Percentiles rank a stretch among this genome's conserved stretches.
Evolutionary conservation across 768 basidiomycete genomes (phyloP).

Genomic region (Coprinopsis sp.): DNA sequence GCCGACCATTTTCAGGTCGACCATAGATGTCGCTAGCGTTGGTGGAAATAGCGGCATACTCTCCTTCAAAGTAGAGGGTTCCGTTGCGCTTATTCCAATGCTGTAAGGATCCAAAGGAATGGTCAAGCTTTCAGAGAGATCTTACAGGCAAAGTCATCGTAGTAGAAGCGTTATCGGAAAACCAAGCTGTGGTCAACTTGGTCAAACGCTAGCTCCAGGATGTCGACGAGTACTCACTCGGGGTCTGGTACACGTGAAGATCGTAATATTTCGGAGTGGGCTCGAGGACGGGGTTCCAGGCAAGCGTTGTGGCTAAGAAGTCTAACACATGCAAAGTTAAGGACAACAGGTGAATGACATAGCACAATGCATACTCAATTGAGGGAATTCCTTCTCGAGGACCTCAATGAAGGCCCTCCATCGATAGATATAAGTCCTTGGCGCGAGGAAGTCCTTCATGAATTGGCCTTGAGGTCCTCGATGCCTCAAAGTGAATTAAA

Average conservation of each 20-base stretch:
- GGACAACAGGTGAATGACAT: neutral
- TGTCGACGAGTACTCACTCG: constrained; percentile 29
- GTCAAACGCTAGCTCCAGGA: neutral
- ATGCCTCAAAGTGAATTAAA: neutral
- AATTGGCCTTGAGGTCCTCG: neutral
- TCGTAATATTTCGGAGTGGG: constrained; percentile 52
- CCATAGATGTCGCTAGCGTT: constrained; percentile 48
- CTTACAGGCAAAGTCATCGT: constrained; percentile 32
- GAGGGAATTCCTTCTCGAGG: constrained; percentile 44
- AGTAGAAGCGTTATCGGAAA: constrained; percentile 38
- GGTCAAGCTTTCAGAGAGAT: too few relatives aligned
- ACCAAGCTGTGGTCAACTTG: constrained; percentile 36
- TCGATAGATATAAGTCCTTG: constrained; percentile 43
- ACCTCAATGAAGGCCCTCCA: constrained; percentile 46
- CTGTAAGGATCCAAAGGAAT: too few relatives aligned
- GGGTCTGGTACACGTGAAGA: constrained; percentile 55
- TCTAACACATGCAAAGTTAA: constrained; percentile 24
- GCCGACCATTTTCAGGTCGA: constrained; percentile 37
- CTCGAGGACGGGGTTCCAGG: constrained; percentile 39
- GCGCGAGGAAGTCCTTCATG: constrained; percentile 25
- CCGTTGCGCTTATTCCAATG: constrained; percentile 58
- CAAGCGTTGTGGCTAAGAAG: constrained; percentile 51
- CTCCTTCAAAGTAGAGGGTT: constrained; percentile 59
- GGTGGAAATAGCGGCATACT: constrained; percentile 59
- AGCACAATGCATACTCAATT: constrained; percentile 37